These are phyloP conservation scores for Didymella keratinophila DNA, from an alignment of 2,329 filamentous ascomycete genomes.

Conservation along the genomic window DNA sequence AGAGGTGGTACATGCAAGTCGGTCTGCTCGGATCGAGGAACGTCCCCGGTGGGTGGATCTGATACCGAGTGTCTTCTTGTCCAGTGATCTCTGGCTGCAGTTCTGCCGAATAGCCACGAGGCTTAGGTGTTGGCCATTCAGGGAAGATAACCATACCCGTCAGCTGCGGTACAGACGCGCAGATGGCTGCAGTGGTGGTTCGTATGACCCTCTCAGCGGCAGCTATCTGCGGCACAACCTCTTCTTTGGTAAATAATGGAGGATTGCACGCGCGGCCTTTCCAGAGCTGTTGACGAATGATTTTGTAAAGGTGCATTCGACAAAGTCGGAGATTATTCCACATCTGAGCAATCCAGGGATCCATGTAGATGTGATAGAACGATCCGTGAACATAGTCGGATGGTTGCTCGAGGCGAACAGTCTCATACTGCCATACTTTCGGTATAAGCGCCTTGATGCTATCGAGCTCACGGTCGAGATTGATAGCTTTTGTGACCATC, in stretches of 20 bases:
- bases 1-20: constrained; percentile 37
- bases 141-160: constrained; percentile 41
- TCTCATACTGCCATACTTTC: constrained; percentile 37
- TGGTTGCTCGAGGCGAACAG: neutral
- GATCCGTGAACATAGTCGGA: constrained; percentile 29
- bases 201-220: constrained; percentile 28
- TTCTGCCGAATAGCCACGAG: neutral
- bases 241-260: constrained; percentile 23
- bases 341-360: constrained; percentile 42
- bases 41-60: constrained; percentile 33
- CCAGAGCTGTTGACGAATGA: constrained; percentile 32
- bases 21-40: constrained; percentile 31
- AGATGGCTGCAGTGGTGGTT: constrained; percentile 22
- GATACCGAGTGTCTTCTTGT: constrained; percentile 13
- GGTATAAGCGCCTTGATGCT: constrained; percentile 32
- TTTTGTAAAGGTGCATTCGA: constrained; percentile 34
- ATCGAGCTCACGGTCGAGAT: constrained; percentile 35
- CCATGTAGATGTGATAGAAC: constrained; percentile 41
- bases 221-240: constrained; percentile 18
- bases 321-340: constrained; percentile 42
- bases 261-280: constrained; percentile 24
- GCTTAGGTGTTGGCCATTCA: neutral
- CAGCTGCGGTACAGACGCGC: constrained; percentile 41
- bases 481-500: constrained; percentile 25
- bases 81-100: neutral